A percentile compares a stretch with the other conserved stretches of the same genome.
Conservation (phyloP, 257 asterid genomes). For the Dorcoceras hygrometricum region DNA sequence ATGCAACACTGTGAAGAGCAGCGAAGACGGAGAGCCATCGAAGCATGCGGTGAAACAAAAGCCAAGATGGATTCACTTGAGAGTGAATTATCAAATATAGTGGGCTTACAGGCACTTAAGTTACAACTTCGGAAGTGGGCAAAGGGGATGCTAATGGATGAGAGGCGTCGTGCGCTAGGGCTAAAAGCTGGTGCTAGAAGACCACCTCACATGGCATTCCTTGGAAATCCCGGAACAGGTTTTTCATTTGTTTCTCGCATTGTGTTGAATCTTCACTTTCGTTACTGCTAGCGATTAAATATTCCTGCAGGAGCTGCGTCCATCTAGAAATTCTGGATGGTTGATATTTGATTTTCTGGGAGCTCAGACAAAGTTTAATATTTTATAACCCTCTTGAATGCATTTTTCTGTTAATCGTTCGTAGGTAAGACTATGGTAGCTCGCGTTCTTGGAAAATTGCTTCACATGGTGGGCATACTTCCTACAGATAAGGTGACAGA, state of each 20-base stretch:
- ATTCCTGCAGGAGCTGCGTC: background rate
- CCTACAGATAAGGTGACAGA: conserved; percentile 77
- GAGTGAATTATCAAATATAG: conserved; percentile 59
- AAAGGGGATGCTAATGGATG: conserved; percentile 90
- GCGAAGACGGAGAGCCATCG: conserved; percentile 71
- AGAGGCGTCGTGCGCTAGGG: conserved; percentile 85
- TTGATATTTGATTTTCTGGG: background rate
- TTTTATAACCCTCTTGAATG: background rate
- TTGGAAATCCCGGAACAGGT: conserved; percentile 99
- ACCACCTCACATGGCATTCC: conserved; percentile 98
- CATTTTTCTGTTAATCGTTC: conserved; percentile 9
- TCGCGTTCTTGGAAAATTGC: conserved; percentile 76
- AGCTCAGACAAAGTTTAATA: background rate
- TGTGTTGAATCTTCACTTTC: background rate
- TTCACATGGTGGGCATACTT: conserved; percentile 82
- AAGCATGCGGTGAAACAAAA: conserved; percentile 81
- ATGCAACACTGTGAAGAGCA: conserved; percentile 70
- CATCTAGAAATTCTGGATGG: background rate
- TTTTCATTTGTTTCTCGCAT: conserved; percentile 19
- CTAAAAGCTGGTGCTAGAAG: conserved; percentile 75
- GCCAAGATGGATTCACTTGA: conserved; percentile 85
- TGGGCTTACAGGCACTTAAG: conserved; percentile 70
- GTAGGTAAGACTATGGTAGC: conserved; percentile 92
- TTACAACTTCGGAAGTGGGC: conserved; percentile 85
- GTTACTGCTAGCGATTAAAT: background rate